Evolutionary conservation across 169 alveolate species (phyloP).

Genomic region (Plasmodium sp.): DNA sequence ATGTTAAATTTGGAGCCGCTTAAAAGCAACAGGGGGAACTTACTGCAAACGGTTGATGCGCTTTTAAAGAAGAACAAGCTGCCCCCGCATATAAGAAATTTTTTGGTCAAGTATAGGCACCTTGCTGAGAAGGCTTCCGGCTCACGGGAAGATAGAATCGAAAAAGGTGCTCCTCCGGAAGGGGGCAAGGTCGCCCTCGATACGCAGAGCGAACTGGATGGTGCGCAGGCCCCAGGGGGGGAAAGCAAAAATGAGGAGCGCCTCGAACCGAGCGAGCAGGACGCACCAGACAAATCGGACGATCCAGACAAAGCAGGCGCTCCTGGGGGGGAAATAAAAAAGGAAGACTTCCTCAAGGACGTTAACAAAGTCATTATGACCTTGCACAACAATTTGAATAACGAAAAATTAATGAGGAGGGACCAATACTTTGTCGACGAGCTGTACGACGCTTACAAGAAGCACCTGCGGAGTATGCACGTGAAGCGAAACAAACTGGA

Average conservation of each 20-base stretch:
- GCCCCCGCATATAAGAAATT: conserved; percentile 45
- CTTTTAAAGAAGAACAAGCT: conserved; percentile 64
- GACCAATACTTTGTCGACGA: conserved; percentile 41
- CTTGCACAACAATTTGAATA: conserved; percentile 43
- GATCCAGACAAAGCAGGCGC: neutral
- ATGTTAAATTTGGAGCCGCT: conserved; percentile 66
- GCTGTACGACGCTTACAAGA: conserved; percentile 63
- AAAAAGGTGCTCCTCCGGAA: neutral
- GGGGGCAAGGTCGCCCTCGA: neutral
- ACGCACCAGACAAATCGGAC: neutral
- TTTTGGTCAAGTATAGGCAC: conserved; percentile 53
- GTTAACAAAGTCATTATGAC: conserved; percentile 68
- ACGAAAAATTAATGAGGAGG: conserved; percentile 49
- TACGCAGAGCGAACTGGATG: neutral
- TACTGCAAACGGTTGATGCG: conserved; percentile 43
- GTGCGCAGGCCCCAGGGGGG: neutral
- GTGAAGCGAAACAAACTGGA: conserved; percentile 46
- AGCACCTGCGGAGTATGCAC: conserved; percentile 47
- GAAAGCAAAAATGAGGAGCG: neutral
- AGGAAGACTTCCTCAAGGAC: conserved; percentile 21
- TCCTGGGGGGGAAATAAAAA: neutral
- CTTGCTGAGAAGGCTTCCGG: conserved; percentile 9
- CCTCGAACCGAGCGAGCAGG: neutral
- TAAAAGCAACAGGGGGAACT: conserved; percentile 43
- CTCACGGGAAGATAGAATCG: neutral